Evolutionary conservation across 345 rosid species (phyloP).

Genomic region (Syzygium aromaticum): DNA sequence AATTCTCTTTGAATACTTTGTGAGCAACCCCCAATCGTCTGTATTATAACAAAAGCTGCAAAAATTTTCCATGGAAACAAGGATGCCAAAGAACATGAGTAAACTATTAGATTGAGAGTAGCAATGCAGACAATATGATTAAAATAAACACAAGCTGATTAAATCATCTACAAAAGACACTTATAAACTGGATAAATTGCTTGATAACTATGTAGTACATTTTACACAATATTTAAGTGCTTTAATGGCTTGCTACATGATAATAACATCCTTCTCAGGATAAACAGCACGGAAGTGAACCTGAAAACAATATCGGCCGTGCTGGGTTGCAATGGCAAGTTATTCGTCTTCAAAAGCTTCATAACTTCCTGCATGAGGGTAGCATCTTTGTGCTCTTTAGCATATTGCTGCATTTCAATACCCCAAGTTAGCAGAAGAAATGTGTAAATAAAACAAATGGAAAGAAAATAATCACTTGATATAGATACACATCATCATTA

Average conservation of each 20-base stretch:
- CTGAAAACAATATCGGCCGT: too few species aligned
- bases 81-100: background rate
- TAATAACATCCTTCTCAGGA: background rate
- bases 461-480: too few species aligned
- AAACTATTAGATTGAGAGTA: background rate
- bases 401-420: slow-evolving; percentile 25
- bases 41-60: slow-evolving; percentile 57
- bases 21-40: slow-evolving; percentile 50
- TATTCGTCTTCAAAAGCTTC: too few species aligned
- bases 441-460: too few species aligned
- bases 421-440: too few species aligned
- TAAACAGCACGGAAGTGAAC: background rate
- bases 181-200: background rate
- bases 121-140: background rate
- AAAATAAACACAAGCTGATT: background rate
- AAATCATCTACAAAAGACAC: background rate
- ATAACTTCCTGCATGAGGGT: slow-evolving; percentile 44
- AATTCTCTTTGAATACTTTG: too few species aligned
- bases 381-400: slow-evolving; percentile 45
- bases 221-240: background rate
- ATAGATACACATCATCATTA: too few species aligned
- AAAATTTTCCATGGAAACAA: slow-evolving; percentile 1
- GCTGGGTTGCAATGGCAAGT: too few species aligned
- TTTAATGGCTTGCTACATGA: background rate
- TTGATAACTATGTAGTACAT: background rate